Percentiles rank a stretch among this genome's conserved stretches.
These are phyloP conservation scores for Zygosaccharomyces sapae DNA, from an alignment of 1,139 yeast species.

Conservation along the genomic window DNA sequence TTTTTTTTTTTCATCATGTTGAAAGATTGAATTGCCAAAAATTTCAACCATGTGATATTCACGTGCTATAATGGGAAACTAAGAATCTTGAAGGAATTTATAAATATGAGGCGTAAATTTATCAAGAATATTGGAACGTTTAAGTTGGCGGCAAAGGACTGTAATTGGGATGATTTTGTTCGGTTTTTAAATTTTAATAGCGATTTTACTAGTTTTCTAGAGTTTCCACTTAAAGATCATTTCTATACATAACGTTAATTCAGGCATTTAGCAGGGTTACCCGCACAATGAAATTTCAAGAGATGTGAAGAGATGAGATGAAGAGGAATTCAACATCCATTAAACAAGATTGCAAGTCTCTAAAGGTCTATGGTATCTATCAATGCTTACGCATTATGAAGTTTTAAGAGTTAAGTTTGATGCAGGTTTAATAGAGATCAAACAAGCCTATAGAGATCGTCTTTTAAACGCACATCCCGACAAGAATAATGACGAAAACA, in stretches of 20 bases:
- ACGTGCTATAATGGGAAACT: not conserved
- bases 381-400: conserved; percentile 42
- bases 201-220: not conserved
- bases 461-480: conserved; percentile 76
- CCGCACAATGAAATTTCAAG: not conserved
- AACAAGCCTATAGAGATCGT: conserved; percentile 55
- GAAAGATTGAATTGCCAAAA: not conserved
- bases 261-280: not conserved
- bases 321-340: not conserved
- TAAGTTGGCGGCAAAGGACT: too few relatives aligned
- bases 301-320: not conserved
- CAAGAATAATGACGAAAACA: conserved; percentile 38
- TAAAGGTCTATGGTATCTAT: not conserved
- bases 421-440: conserved; percentile 45
- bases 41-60: not conserved
- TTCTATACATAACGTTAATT: not conserved
- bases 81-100: not conserved
- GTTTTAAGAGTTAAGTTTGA: conserved; percentile 46
- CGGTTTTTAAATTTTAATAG: too few relatives aligned
- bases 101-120: too few relatives aligned
- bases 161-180: too few relatives aligned
- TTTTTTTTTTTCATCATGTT: not conserved
- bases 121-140: too few relatives aligned
- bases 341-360: not conserved
- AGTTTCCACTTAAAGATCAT: not conserved